A percentile compares a stretch with the other conserved stretches of the same genome.
These are phyloP conservation scores for Mortierella sp. DNA, from an alignment of 371 early-diverging fungal species.

Conservation along the genomic window DNA sequence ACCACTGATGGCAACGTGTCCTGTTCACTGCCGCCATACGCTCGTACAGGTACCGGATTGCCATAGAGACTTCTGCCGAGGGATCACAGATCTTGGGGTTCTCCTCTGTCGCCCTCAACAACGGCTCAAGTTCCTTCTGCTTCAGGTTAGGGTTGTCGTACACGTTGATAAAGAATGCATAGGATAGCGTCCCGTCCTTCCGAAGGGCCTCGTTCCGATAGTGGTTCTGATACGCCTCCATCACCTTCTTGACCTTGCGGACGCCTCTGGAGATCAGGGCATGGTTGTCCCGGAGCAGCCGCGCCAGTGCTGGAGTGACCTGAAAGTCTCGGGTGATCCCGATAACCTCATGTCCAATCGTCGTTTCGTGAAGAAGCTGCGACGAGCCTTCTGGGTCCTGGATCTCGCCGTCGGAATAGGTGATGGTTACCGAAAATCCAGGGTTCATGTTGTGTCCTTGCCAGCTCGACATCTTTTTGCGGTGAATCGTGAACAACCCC, in stretches of 20 bases:
- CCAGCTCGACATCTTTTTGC: conserved; percentile 58
- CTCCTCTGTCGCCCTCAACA: conserved; percentile 62
- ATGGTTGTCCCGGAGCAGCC: conserved; percentile 64
- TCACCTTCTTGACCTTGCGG: conserved; percentile 45
- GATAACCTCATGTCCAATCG: conserved; percentile 57
- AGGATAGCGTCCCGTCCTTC: conserved; percentile 65
- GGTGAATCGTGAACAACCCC: conserved; percentile 60
- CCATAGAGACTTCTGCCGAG: conserved; percentile 54
- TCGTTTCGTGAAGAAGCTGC: conserved; percentile 51
- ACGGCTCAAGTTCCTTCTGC: conserved; percentile 59
- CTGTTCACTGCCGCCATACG: conserved; percentile 61
- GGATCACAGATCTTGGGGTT: conserved; percentile 61
- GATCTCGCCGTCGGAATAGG: conserved; percentile 51
- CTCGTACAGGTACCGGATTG: conserved; percentile 66
- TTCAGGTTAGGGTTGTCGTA: conserved; percentile 60
- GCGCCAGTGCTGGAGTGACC: conserved; percentile 60
- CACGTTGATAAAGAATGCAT: conserved; percentile 67
- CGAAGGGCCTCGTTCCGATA: conserved; percentile 60
- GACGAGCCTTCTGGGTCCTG: conserved; percentile 44
- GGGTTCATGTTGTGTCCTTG: conserved; percentile 63
- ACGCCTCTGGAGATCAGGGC: conserved; percentile 58
- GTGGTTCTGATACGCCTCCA: conserved; percentile 59
- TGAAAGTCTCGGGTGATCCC: conserved; percentile 62
- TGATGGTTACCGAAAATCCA: conserved; percentile 62
- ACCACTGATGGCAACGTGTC: conserved; percentile 62